phyloP scores from a whole-genome alignment of 305 asterid genomes.

The Fraxinus paxiana region DNA sequence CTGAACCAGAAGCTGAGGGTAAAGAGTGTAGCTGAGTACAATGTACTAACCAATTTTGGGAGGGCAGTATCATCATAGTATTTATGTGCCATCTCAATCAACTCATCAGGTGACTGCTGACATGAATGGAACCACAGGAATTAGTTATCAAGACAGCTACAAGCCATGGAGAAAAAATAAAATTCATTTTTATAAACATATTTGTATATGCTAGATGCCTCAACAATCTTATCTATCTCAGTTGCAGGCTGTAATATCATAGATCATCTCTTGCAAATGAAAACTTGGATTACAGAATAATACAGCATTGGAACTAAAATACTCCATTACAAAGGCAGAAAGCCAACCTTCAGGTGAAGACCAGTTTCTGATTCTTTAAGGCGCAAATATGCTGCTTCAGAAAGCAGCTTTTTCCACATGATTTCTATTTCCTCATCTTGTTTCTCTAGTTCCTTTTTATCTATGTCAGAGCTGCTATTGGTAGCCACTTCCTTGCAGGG shows the following conservation, averaged over 20 bases:
- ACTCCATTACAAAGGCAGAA: conserved; percentile 19
- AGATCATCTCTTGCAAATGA: conserved; percentile 18
- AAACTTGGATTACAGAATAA: conserved; percentile 17
- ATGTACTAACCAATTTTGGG: conserved; percentile 63
- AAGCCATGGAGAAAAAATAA: conserved; percentile 20
- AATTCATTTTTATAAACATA: not conserved
- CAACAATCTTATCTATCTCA: conserved; percentile 10
- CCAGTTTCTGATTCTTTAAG: conserved; percentile 85
- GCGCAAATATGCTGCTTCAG: conserved; percentile 67
- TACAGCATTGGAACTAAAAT: conserved; percentile 17
- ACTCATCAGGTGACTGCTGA: conserved; percentile 73
- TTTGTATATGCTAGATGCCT: conserved; percentile 11
- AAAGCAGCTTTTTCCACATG: conserved; percentile 56
- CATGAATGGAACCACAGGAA: conserved; percentile 31
- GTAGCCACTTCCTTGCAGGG: conserved; percentile 41
- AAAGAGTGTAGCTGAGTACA: conserved; percentile 11
- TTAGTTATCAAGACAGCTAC: conserved; percentile 23
- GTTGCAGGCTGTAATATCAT: conserved; percentile 7
- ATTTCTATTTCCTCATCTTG: conserved; percentile 53
- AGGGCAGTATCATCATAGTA: conserved; percentile 80
- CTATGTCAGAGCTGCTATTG: conserved; percentile 34
- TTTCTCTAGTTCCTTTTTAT: conserved; percentile 48
- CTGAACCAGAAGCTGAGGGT: not conserved
- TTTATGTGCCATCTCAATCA: conserved; percentile 75
- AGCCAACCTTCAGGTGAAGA: conserved; percentile 76